Conservation (phyloP, 2,329 filamentous ascomycete species). For the Metarhizium rileyi region DNA sequence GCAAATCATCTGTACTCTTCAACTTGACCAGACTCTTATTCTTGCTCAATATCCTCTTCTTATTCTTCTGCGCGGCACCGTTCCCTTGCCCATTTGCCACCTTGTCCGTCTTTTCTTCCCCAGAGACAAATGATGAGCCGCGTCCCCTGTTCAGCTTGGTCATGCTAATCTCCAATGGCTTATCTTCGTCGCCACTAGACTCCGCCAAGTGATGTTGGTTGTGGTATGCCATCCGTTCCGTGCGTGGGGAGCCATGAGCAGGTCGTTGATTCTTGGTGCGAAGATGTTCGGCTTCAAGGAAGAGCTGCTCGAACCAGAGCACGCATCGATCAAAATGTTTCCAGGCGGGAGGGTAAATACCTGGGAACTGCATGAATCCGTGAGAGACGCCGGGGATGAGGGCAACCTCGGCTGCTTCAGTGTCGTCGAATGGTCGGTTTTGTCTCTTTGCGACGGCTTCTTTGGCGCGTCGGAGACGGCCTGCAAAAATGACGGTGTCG, state of each 20-base stretch:
- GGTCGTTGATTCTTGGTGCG: constrained; percentile 14
- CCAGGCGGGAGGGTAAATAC: constrained; percentile 83
- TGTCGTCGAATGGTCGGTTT: constrained; percentile 24
- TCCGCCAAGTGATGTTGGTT: constrained; percentile 30
- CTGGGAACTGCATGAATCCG: constrained; percentile 86
- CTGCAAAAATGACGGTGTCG: constrained; percentile 93
- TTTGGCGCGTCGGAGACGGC: constrained; percentile 73
- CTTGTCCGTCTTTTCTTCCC: constrained; percentile 14
- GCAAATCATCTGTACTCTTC: constrained; percentile 47
- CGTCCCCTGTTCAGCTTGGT: constrained; percentile 33
- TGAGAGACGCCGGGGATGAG: constrained; percentile 85
- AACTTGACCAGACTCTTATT: constrained; percentile 42
- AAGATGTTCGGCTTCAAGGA: constrained; percentile 41
- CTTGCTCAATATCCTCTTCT: constrained; percentile 25
- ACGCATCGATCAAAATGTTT: constrained; percentile 72
- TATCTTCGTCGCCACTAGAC: constrained; percentile 69
- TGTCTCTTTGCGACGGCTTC: constrained; percentile 30
- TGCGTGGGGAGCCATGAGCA: neutral
- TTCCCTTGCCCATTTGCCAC: constrained; percentile 4
- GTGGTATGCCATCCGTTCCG: neutral
- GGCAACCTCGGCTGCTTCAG: constrained; percentile 55
- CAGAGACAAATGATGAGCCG: constrained; percentile 18
- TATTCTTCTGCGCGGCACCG: constrained; percentile 10
- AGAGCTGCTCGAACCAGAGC: constrained; percentile 73
- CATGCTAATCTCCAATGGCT: constrained; percentile 72